Evolutionary conservation across 306 rosid genomes (phyloP), one percentile per base, ranked within the genome.

Genomic region (Lathyrus oleraceus): DNA sequence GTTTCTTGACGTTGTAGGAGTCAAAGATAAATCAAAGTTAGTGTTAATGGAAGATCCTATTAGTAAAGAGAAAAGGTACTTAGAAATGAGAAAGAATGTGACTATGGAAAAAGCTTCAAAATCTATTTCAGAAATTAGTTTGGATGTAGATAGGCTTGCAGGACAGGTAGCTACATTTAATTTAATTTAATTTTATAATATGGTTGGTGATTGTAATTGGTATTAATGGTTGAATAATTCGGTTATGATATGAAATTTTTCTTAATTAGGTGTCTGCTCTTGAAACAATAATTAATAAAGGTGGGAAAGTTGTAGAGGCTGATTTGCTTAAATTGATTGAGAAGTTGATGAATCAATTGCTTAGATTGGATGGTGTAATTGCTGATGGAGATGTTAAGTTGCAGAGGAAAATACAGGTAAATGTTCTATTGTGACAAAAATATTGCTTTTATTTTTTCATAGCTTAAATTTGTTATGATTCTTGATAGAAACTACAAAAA

Each of bases 391-490:
- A 92, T 74, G 89, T 82, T 30, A 89, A 92, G 75, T 73, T 92
- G 80, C 96, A 92, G 73, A 86, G 96, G 63, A 92, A 87, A 89
- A 87, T 92, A 86, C 98, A 89, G 96, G 98, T 91, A 69, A 4
- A 28, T 28, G 0, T 28, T 28, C 32, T 28, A 28, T 28, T 28
- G 6, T 28, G 6, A 28, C 32, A 28, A n/a, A n/a, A n/a, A n/a
- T n/a, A n/a, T n/a, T n/a, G n/a, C n/a, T n/a, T n/a, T n/a, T n/a
- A n/a, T n/a, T 28, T 28, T 28, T 28, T 28, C 6, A 23, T 23
- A 28, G 6, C 4, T 28, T 28, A 4, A 28, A 4, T 28, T 28
- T 4, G 32, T 28, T 28, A 28, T 0, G 32, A 28, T 28, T 28
- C 32, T 28, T 4, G 32, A 4, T 28, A 28, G 32, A 28, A 28